These are phyloP conservation scores for Pelargonium cotyledonis DNA, from an alignment of 441 rosid species.

Conservation along the genomic window DNA sequence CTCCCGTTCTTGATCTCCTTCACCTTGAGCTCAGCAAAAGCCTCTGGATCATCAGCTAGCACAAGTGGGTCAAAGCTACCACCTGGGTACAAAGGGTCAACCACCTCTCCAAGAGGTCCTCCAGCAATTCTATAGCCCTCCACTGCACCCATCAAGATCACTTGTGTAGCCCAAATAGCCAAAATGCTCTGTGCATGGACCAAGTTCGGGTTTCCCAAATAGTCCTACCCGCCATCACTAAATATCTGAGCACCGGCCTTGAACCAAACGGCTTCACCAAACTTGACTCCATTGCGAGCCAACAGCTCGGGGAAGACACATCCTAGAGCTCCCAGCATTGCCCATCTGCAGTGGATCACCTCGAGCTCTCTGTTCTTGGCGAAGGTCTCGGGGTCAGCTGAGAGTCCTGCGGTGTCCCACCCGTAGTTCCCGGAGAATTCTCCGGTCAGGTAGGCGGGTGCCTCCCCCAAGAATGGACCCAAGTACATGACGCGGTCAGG, in stretches of 20 bases:
- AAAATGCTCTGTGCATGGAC: conserved; percentile 19
- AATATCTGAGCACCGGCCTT: conserved; percentile 32
- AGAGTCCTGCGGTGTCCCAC: conserved; percentile 25
- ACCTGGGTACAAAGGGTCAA: too few relatives aligned
- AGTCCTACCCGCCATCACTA: conserved; percentile 27
- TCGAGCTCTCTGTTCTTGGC: conserved; percentile 17
- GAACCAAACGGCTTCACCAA: conserved; percentile 29
- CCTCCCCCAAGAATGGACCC: conserved; percentile 22
- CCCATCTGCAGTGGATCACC: conserved; percentile 27
- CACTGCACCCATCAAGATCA: too few relatives aligned
- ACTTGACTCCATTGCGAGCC: conserved; percentile 25
- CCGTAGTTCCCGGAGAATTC: conserved; percentile 23
- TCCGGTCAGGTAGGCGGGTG: conserved; percentile 21
- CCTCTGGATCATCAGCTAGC: too few relatives aligned
- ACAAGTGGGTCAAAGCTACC: too few relatives aligned
- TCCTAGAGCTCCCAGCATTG: conserved; percentile 10
- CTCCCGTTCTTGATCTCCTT: too few relatives aligned
- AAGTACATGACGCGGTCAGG: conserved; percentile 23
- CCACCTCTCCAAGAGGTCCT: too few relatives aligned
- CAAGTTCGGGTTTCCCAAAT: conserved; percentile 27
- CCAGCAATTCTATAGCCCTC: too few relatives aligned
- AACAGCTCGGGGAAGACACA: conserved; percentile 27
- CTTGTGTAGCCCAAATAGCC: neutral
- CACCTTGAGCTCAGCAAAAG: too few relatives aligned
- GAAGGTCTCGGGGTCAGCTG: conserved; percentile 25